Conservation (phyloP, 495 filamentous ascomycete genomes). For the Beverwykella pulmonaria region DNA sequence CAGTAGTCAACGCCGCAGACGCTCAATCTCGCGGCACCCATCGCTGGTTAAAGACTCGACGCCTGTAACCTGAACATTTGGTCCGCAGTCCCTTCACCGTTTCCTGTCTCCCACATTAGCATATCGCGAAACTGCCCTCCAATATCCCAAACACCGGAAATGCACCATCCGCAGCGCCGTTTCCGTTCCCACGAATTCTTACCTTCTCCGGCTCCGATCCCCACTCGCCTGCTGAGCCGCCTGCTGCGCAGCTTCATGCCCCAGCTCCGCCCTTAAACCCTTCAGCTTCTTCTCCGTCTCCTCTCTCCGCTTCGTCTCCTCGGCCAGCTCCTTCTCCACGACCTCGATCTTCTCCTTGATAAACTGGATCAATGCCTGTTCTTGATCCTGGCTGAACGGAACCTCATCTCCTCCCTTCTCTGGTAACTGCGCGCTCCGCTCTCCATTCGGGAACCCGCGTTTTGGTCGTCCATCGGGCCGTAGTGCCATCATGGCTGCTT, state of each 20-base stretch:
- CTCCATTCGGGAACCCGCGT: slow-evolving; percentile 29
- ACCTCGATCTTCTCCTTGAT: slow-evolving; percentile 22
- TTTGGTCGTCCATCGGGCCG: slow-evolving; percentile 24
- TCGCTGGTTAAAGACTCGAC: no score
- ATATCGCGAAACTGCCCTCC: background rate
- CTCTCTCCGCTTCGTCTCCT: slow-evolving; percentile 26
- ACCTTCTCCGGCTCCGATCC: slow-evolving; percentile 35
- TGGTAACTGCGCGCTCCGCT: slow-evolving; percentile 33
- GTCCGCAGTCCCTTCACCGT: no score
- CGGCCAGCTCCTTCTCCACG: slow-evolving; percentile 31
- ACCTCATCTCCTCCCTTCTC: slow-evolving; percentile 29
- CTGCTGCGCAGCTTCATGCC: slow-evolving; percentile 36
- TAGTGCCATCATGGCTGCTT: slow-evolving; percentile 23
- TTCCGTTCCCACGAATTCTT: background rate
- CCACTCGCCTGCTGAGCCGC: slow-evolving; percentile 36
- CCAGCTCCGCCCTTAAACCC: slow-evolving; percentile 25
- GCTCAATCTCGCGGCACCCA: no score
- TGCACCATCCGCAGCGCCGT: background rate
- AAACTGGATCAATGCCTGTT: slow-evolving; percentile 22
- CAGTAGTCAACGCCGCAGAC: no score
- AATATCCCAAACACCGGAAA: background rate
- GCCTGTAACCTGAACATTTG: no score
- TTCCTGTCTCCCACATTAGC: background rate
- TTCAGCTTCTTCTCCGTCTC: slow-evolving; percentile 30
- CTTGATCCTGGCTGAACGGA: slow-evolving; percentile 34